phyloP scores from a whole-genome alignment of 2,329 filamentous ascomycete species.

The Pseudogymnoascus sp. region DNA sequence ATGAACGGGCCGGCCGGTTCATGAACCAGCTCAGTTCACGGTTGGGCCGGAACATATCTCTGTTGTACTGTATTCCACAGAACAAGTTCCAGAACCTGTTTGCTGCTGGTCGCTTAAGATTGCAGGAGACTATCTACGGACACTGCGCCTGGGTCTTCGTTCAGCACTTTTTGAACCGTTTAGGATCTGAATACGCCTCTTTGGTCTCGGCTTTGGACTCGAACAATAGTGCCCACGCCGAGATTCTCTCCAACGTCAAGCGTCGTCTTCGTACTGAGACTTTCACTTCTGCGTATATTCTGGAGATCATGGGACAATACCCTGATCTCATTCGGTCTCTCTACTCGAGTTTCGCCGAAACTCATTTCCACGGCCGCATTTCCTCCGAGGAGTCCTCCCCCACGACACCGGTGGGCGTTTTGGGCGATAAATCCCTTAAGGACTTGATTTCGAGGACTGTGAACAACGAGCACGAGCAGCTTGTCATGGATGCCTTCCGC shows the following conservation, averaged over 20 bases:
- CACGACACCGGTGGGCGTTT: slow-evolving; percentile 54
- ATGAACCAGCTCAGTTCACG: no score
- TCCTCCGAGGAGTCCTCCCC: slow-evolving; percentile 42
- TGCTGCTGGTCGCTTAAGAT: slow-evolving; percentile 71
- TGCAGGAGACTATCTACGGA: slow-evolving; percentile 95
- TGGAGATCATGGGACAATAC: slow-evolving; percentile 90
- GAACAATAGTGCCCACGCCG: slow-evolving; percentile 75
- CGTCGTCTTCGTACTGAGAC: slow-evolving; percentile 90
- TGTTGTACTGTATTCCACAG: slow-evolving; percentile 94
- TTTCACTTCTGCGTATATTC: slow-evolving; percentile 95
- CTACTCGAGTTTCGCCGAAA: slow-evolving; percentile 84
- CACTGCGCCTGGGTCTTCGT: slow-evolving; percentile 98
- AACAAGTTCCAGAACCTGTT: slow-evolving; percentile 93
- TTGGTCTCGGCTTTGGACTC: slow-evolving; percentile 71
- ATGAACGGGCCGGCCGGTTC: no score
- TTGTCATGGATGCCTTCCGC: slow-evolving; percentile 95
- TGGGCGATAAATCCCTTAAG: slow-evolving; percentile 65
- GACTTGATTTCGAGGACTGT: slow-evolving; percentile 72
- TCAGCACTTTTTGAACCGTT: slow-evolving; percentile 92
- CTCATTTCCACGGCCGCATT: slow-evolving; percentile 56
- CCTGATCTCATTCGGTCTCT: slow-evolving; percentile 77
- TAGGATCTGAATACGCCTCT: slow-evolving; percentile 85
- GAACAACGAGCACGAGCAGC: slow-evolving; percentile 88
- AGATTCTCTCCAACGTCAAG: slow-evolving; percentile 84
- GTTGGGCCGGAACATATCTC: no score